Evolutionary conservation across 108 stramenopile species (phyloP), one percentile per base, ranked within the genome.

Genomic region (Epithemia pelagica): DNA sequence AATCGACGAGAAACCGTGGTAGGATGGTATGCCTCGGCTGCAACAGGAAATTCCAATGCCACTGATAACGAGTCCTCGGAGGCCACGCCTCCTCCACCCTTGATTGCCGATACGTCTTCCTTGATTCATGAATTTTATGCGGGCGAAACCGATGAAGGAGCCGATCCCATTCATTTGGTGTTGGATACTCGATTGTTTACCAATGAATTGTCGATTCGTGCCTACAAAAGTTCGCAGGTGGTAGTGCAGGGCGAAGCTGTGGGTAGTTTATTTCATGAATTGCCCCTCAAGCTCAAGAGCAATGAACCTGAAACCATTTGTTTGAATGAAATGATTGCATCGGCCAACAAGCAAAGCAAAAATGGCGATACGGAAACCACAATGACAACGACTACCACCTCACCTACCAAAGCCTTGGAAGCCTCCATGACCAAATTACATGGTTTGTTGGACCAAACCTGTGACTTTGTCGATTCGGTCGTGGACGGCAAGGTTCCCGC

Each of bases 51-150:
- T 8, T 1, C 28, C 2, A 76, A 75, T 33, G 79, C 68, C 22
- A 61, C 53, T 22, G 79, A 65, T 32, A 67, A 68, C 52, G n/a
- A n/a, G n/a, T n/a, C n/a, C n/a, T n/a, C n/a, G n/a, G n/a, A n/a
- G n/a, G 59, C 57, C 15, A 5, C 37, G 15, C 37, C 5, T 10
- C 37, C 37, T 46, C 66, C 69, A 23, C 63, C 64, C 22, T 78
- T 86, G 60, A 88, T 96, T 52, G 82, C 90, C 52, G 94, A 98
- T 64, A 93, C 91, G 8, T 93, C 90, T 26, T 91, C 91, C 32
- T 75, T 97, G 52, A 96, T 98, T 75, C 97, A 98, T 68, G 95
- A 96, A 67, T 98, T 97, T 74, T 98, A 97, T 78, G 85, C 94
- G 7, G 75, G 77, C 65, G 95, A 96, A 78, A 85, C 92, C 54